Evolutionary conservation across 441 rosid species (phyloP).

Genomic region (Adansonia rubrostipa): DNA sequence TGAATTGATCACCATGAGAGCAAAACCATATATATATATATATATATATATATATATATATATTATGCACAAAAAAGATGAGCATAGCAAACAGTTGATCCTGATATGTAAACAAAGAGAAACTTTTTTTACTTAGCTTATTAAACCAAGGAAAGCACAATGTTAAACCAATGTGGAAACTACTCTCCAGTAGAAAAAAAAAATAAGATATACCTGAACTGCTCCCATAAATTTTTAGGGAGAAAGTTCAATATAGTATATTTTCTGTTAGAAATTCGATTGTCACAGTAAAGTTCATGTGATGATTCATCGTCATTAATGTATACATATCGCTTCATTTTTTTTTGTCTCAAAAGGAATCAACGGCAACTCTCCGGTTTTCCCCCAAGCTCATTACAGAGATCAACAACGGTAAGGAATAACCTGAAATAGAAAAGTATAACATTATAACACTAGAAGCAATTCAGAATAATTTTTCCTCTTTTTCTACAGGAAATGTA

Average conservation of each 20-base stretch:
- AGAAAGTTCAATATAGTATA: conserved; percentile 87
- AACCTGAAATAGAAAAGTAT: conserved; percentile 29
- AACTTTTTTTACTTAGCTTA: not conserved
- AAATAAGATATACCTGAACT: conserved; percentile 68
- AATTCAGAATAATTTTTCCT: not conserved
- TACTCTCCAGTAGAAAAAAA: not conserved
- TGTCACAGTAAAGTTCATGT: conserved; percentile 71
- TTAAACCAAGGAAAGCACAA: not conserved
- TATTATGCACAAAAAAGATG: not conserved
- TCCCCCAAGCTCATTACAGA: conserved; percentile 37
- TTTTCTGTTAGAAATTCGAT: conserved; percentile 89
- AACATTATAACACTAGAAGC: conserved; percentile 16
- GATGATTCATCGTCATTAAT: conserved; percentile 82
- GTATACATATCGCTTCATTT: conserved; percentile 90
- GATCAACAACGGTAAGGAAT: conserved; percentile 21
- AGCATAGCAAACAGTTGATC: conserved; percentile 16
- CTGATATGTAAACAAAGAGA: not conserved
- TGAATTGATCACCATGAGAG: not conserved
- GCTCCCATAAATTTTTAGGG: conserved; percentile 95
- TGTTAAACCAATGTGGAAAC: not conserved
- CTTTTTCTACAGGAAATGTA: not conserved
- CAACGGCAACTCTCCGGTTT: conserved; percentile 14
- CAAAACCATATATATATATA: not conserved
- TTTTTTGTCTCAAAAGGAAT: conserved; percentile 32
- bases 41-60: not conserved